phyloP scores from a whole-genome alignment of 345 rosid genomes.

The Pugionium cornutum region DNA sequence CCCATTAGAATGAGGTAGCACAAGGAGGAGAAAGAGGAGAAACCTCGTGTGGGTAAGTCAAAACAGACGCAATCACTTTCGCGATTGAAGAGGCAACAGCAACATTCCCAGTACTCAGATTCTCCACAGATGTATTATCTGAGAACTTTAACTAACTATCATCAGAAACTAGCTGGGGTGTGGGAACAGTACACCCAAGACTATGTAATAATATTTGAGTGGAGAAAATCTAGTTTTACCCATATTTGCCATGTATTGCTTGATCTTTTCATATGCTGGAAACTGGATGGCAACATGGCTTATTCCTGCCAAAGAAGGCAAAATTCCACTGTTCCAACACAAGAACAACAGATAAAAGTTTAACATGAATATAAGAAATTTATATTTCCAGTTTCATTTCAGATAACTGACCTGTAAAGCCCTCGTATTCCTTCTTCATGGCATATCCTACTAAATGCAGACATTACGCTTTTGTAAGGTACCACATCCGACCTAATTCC shows the following conservation, averaged over 20 bases:
- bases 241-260: constrained; percentile 56
- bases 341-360: neutral
- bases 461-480: constrained; percentile 58
- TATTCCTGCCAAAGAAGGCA: constrained; percentile 79
- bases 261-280: constrained; percentile 77
- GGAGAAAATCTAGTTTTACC: constrained; percentile 38
- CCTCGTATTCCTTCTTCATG: constrained; percentile 74
- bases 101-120: constrained; percentile 51
- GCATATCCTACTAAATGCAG: constrained; percentile 64
- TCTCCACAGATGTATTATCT: constrained; percentile 52
- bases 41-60: constrained; percentile 87
- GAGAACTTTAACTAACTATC: constrained; percentile 27
- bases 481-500: constrained; percentile 64
- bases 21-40: constrained; percentile 3
- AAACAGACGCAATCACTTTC: constrained; percentile 66
- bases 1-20: neutral
- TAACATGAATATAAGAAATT: too few relatives aligned
- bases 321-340: constrained; percentile 63
- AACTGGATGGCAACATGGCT: constrained; percentile 89
- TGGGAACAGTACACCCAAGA: too few relatives aligned
- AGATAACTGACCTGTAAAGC: constrained; percentile 61
- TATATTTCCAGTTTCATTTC: neutral
- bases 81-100: constrained; percentile 71
- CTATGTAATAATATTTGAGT: neutral
- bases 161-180: constrained; percentile 19